Conservation (phyloP, 345 rosid genomes). For the Camelina neglecta region DNA sequence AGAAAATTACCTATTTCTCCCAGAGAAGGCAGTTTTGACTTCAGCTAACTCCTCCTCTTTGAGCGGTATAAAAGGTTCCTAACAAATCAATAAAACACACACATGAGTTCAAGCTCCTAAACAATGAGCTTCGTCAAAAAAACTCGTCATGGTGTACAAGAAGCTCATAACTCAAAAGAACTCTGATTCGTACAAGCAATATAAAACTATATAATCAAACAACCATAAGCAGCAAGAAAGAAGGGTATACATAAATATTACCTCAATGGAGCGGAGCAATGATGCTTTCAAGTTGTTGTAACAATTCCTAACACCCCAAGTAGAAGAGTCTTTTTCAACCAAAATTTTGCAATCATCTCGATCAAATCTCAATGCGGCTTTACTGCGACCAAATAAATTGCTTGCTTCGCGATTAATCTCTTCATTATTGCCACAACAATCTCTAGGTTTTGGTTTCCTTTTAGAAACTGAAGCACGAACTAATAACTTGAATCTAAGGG, state of each 20-base stretch:
- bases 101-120: no score
- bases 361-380: neutral
- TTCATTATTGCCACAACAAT: neutral
- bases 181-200: no score
- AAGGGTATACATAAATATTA: neutral
- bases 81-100: no score
- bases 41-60: slow-evolving; percentile 63
- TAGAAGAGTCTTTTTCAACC: neutral
- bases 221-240: neutral
- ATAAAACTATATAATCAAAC: no score
- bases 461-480: neutral
- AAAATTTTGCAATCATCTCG: no score
- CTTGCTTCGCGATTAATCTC: no score
- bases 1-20: slow-evolving; percentile 53
- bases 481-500: no score
- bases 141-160: no score
- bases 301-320: neutral
- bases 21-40: slow-evolving; percentile 58
- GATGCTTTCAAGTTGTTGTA: neutral
- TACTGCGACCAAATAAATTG: no score
- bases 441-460: neutral
- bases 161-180: no score
- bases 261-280: slow-evolving; percentile 4
- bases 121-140: no score
- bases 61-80: slow-evolving; percentile 66